Evolutionary conservation across 176 grass and related monocot species (phyloP), one percentile per base, ranked within the genome.

Genomic region (Cenchrus americanus): DNA sequence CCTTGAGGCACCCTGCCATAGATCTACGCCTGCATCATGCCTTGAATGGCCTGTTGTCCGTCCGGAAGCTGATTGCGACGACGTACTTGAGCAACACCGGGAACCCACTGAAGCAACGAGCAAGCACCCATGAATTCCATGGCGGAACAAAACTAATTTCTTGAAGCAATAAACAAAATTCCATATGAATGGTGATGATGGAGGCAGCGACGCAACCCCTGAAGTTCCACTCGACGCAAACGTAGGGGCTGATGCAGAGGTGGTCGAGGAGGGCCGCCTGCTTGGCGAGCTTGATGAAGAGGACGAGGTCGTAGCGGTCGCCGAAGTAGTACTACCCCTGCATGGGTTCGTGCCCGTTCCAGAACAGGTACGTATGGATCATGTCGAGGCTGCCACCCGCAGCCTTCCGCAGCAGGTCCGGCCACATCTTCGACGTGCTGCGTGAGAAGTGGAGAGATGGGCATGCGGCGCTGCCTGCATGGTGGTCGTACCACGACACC

Each of bases 391-490:
- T 93, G n/a, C 96, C 93, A 79, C 92, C 91, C 89, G 90, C 96
- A 32, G 96, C 96, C 86, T 96, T 98, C 80, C 96, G 87, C 17
- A 98, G 92, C 34, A 98, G 85, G 85, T 89, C 96, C 48, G 96
- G 96, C 96, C 96, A 98, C 96, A 98, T 98, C 96, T 98, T 91
- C 48, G 96, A 91, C 18, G 96, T 94, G 91, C 96, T 98, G 75
- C 96, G 94, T 2, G 96, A 93, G 89, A 96, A 98, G 87, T 98
- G 96, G 89, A 98, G 96, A 98, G n/a, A 98, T 92, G 65, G 96
- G 93, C 69, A 98, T 85, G 52, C 93, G 90, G 27, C 85, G 84
- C 77, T 76, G 82, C 32, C 93, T 93, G 66, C 80, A 44, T 42
- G 70, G 80, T 91, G 93, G 78, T 98, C 96, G 80, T 96, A 30